Evolutionary conservation across 1,139 yeast species (phyloP).

Genomic region (Scheffersomyces segobiensis): DNA sequence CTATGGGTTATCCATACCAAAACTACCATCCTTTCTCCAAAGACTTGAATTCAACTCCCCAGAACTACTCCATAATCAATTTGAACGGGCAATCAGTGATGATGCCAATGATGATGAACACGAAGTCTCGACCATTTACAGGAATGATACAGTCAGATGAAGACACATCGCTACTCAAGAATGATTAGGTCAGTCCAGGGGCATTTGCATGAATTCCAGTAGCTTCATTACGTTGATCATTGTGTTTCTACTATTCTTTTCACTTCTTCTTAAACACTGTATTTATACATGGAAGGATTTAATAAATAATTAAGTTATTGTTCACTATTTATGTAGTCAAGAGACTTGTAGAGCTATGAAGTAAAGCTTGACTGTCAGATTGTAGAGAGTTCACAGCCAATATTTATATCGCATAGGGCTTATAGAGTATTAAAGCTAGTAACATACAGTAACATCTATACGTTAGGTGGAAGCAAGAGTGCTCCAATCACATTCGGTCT

Average conservation of each 20-base stretch:
- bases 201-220: not conserved
- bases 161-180: slow-evolving; percentile 5
- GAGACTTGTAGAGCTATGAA: not conserved
- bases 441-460: slow-evolving; percentile 24
- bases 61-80: slow-evolving; percentile 10
- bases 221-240: not conserved
- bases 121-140: slow-evolving; percentile 3
- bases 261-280: not conserved
- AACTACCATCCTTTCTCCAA: slow-evolving; percentile 4
- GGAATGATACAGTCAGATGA: slow-evolving; percentile 3
- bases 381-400: slow-evolving; percentile 5
- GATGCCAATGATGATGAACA: slow-evolving; percentile 12
- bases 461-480: slow-evolving; percentile 67
- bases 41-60: slow-evolving; percentile 7
- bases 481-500: slow-evolving; percentile 74
- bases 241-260: not conserved
- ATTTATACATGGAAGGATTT: not conserved
- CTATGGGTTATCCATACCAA: slow-evolving; percentile 1
- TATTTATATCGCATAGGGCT: slow-evolving; percentile 4
- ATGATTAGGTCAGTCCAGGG: slow-evolving; percentile 2
- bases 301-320: not conserved
- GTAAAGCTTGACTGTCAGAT: slow-evolving; percentile 2
- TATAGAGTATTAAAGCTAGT: not conserved
- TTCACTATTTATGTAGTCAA: not conserved
- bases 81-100: slow-evolving; percentile 14